A percentile compares a stretch with the other conserved stretches of the same genome.
Evolutionary conservation across 805 yeast species (phyloP).

Genomic region (Barnettozyma sp.): DNA sequence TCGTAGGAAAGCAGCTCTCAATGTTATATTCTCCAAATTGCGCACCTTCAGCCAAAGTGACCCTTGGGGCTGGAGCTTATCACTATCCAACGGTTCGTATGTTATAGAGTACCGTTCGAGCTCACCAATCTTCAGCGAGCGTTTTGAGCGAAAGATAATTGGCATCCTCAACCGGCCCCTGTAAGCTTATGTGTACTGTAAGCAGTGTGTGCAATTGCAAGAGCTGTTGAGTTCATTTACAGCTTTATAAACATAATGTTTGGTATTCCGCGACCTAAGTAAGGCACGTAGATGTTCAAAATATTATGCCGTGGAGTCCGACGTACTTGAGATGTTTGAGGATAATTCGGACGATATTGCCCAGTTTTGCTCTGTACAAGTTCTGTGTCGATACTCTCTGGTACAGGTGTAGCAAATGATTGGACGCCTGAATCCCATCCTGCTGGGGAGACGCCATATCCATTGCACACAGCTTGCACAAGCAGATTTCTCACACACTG

Average conservation of each 20-base stretch:
- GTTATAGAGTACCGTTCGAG: conserved; percentile 49
- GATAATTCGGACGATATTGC: too few relatives aligned
- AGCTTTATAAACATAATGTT: too few relatives aligned
- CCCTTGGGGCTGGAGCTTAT: conserved; percentile 22
- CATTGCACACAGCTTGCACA: conserved; percentile 7
- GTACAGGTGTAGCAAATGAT: too few relatives aligned
- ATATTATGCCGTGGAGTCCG: too few relatives aligned
- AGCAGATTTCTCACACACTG: conserved; percentile 59
- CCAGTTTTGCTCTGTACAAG: too few relatives aligned
- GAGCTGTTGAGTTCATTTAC: too few relatives aligned
- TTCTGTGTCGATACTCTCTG: too few relatives aligned
- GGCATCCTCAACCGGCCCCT: not conserved
- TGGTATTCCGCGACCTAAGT: too few relatives aligned
- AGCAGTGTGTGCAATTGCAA: too few relatives aligned
- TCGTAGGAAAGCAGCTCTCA: conserved; percentile 65
- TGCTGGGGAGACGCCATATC: conserved; percentile 10
- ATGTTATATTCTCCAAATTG: conserved; percentile 52
- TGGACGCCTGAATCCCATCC: not conserved
- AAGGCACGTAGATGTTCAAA: too few relatives aligned
- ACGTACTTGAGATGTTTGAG: too few relatives aligned
- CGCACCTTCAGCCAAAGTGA: conserved; percentile 50
- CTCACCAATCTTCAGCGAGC: conserved; percentile 51
- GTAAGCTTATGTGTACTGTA: too few relatives aligned
- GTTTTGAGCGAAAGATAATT: conserved; percentile 32
- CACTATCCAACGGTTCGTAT: conserved; percentile 32